Base-by-base conservation (phyloP, 768 basidiomycete genomes). In the Mycena leptocephala region DNA sequence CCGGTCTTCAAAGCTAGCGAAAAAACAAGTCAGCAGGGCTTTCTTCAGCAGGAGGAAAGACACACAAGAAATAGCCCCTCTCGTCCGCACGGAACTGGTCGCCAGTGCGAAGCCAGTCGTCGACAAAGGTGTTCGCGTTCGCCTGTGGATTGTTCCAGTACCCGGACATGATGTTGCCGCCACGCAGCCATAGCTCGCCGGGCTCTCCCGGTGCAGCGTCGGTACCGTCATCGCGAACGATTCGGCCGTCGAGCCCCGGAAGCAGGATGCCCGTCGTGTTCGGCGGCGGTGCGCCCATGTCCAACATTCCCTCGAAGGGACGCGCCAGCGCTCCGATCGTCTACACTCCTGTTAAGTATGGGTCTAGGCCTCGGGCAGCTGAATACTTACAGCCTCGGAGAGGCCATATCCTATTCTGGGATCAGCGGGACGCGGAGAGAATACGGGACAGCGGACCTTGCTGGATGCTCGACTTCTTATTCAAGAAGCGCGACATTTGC, bases 31-130 rank as follows among this genome's bases (percentile, higher is more conserved):
- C n/a, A n/a, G n/a, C 64, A 74, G 37, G n/a, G n/a, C n/a, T n/a
- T 24, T 53, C 35, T n/a, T 2, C 13, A 5, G 4, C 28, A 24
- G 48, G 28, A 11, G 51, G 20, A 26, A 85, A 22, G 26, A 85
- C 92, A 51, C 73, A 95, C 94, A 90, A 96, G 80, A 95, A 92
- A 71, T 90, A 88, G 0, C 91, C 92, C 6, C 92, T 85, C 75
- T 87, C 86, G 76, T 94, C 90, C 7, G 92, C 90, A 43, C 88
- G 84, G 80, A 95, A 93, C 67, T 88, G 86, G 82, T 96, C 95
- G 4, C 95, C 95, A 0, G 94, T 96, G 67, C 86, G 87, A 30
- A 96, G 78, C 95, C 95, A 96, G n/a, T 95, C 94, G 58, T 90
- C 87, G 18, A 90, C 79, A 80, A 96, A 96, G 0, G 94, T 93